Evolutionary conservation across 306 rosid species (phyloP).

Genomic region (Castanopsis chinensis): DNA sequence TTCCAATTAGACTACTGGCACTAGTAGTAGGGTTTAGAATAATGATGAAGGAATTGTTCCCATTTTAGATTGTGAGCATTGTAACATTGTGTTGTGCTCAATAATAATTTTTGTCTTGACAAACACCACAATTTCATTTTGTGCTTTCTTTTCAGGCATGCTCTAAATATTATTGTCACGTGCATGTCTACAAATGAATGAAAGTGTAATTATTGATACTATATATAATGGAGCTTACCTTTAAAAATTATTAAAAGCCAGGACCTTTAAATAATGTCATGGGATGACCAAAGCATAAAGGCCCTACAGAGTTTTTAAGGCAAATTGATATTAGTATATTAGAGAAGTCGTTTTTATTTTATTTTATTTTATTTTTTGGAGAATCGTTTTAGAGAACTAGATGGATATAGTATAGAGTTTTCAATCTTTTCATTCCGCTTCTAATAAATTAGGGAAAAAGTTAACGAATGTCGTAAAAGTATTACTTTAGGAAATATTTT

Average conservation of each 20-base stretch:
- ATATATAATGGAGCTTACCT: not conserved
- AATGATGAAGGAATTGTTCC: no score
- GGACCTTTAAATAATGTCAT: not conserved
- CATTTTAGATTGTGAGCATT: no score
- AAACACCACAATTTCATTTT: slow-evolving; percentile 2
- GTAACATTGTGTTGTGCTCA: not conserved
- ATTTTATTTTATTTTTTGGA: no score
- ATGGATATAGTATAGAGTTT: not conserved
- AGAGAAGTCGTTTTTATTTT: no score
- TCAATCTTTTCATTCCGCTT: not conserved
- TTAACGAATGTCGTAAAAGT: no score
- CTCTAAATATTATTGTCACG: not conserved
- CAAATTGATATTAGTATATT: not conserved
- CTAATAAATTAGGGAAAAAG: not conserved
- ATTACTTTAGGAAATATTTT: no score
- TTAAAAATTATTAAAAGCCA: not conserved
- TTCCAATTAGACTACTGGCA: no score
- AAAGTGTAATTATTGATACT: not conserved
- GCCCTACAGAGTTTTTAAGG: not conserved
- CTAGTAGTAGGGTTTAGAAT: no score
- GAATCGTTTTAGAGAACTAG: not conserved
- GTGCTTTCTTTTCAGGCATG: not conserved
- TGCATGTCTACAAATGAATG: not conserved
- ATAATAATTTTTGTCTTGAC: slow-evolving; percentile 8
- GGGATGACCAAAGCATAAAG: not conserved